Base-by-base conservation (phyloP, 495 filamentous ascomycete species). In the Penicillium steckii region DNA sequence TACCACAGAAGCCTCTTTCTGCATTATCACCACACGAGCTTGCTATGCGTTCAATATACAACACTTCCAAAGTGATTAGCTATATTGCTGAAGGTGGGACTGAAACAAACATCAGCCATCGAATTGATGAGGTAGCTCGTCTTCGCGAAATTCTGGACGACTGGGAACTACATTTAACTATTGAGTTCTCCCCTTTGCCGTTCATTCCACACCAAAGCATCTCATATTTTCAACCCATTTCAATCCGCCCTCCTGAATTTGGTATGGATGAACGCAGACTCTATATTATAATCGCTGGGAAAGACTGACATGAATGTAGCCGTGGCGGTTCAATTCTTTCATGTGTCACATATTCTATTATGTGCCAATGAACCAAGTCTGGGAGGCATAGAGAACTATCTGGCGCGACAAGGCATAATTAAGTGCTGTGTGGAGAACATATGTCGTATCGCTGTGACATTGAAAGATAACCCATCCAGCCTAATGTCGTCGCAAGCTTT, bases 401-500 rank as follows among this genome's bases (percentile, higher is more conserved):
- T 59, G 1, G 42, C 59, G 22, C 53, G 62, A 27, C 59, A 61
- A 15, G 52, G 26, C 13, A 26, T 30, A 3, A 59, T 66, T 1
- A 40, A 56, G 29, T 52, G 52, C 15, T 55, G 51, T 18, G 52
- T 59, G n/a, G 54, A 60, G 40, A 27, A 52, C 10, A 59, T 66
- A 13, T 62, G 56, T 53, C 56, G 59, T 4, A 62, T 66, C 48
- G 63, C 56, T 15, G 56, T 59, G 49, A 54, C 46, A 1, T 15
- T 66, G 5, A 62, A 56, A 23, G 63, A 66, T 35, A 44, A 49
- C 22, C 38, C 53, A 22, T 66, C 63, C 6, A 50, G 56, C 26
- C 33, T 66, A 6, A 66, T 66, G 49, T 66, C 63, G n/a, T 62
- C 63, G n/a, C 63, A 66, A 46, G 57, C 56, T 37, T 23, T 66